A percentile compares a stretch with the other conserved stretches of the same genome.
phyloP scores from a whole-genome alignment of 768 basidiomycete species.

The Wakefieldia striispora region DNA sequence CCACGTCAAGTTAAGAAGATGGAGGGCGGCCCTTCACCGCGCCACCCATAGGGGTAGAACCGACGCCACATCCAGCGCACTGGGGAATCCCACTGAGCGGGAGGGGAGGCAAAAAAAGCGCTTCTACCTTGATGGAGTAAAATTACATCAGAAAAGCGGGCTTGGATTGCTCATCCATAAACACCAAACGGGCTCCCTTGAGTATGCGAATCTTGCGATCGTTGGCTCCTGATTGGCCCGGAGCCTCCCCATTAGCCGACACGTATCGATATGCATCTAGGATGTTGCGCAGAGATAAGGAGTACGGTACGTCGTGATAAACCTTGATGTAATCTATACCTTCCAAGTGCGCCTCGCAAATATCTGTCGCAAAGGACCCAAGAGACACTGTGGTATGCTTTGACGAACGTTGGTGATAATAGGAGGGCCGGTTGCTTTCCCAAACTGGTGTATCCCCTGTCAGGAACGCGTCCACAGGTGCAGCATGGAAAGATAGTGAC shows the following conservation, averaged over 20 bases:
- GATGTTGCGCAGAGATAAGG: constrained; percentile 48
- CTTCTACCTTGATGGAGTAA: constrained; percentile 14
- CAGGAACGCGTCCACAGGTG: constrained; percentile 16
- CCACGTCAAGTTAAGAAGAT: constrained; percentile 14
- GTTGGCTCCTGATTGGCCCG: constrained; percentile 25
- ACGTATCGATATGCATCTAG: constrained; percentile 50
- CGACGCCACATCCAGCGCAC: constrained; percentile 14
- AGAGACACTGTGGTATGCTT: constrained; percentile 5
- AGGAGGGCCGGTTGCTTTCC: constrained; percentile 24
- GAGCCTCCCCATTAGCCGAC: constrained; percentile 5
- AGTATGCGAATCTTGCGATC: constrained; percentile 44
- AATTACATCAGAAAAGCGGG: constrained; percentile 42
- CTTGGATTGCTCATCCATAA: constrained; percentile 47
- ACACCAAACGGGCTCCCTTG: constrained; percentile 45
- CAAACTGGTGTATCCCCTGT: constrained; percentile 13
- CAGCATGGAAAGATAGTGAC: constrained; percentile 48
- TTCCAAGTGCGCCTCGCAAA: constrained; percentile 25
- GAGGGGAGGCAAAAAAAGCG: constrained; percentile 3
- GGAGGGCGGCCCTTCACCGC: constrained; percentile 4
- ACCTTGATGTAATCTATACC: constrained; percentile 53
- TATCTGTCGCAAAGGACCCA: constrained; percentile 13
- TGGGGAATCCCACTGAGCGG: constrained; percentile 22
- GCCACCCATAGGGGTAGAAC: constrained; percentile 16
- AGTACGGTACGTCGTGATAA: constrained; percentile 51
- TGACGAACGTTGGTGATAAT: constrained; percentile 16